A percentile compares a stretch with the other conserved stretches of the same genome.
Conservation (phyloP, 768 basidiomycete species). For the Lentinula guzmanii region DNA sequence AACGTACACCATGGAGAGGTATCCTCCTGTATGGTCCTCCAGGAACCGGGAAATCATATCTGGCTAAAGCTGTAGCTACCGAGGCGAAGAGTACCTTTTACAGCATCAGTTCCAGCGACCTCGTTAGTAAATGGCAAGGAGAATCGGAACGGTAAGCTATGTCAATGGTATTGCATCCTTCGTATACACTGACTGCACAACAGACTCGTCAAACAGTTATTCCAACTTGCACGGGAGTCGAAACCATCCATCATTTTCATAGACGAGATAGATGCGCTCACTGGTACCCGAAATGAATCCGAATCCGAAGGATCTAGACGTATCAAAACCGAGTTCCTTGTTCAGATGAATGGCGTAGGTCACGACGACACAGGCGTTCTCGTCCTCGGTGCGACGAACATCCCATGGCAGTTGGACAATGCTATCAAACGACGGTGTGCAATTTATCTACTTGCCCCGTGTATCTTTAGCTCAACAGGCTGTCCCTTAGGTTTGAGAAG, state of each 20-base stretch:
- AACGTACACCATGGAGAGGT: slow-evolving; percentile 95
- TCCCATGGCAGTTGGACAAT: slow-evolving; percentile 96
- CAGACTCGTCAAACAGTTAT: slow-evolving; percentile 93
- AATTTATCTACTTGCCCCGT: background rate
- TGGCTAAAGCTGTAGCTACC: slow-evolving; percentile 98
- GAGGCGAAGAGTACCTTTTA: slow-evolving; percentile 99
- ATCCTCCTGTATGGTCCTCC: slow-evolving; percentile 97
- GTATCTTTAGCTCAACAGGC: background rate
- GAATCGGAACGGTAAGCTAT: slow-evolving; percentile 81
- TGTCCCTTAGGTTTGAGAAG: slow-evolving; percentile 75
- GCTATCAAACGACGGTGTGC: slow-evolving; percentile 91
- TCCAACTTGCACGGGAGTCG: slow-evolving; percentile 90
- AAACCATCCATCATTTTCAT: slow-evolving; percentile 99
- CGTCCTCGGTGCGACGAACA: slow-evolving; percentile 96
- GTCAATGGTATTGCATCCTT: background rate
- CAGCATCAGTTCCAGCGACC: slow-evolving; percentile 88
- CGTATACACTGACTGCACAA: background rate
- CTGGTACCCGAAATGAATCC: slow-evolving; percentile 92
- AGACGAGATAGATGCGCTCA: slow-evolving; percentile 96
- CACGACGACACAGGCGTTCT: slow-evolving; percentile 96
- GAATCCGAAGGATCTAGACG: slow-evolving; percentile 95
- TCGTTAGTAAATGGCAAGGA: slow-evolving; percentile 99
- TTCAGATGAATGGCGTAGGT: slow-evolving; percentile 99
- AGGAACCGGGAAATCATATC: slow-evolving; percentile 93
- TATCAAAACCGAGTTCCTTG: slow-evolving; percentile 95